These are phyloP conservation scores for Leccinellum rugosiceps DNA, from an alignment of 768 basidiomycete genomes.

Conservation along the genomic window DNA sequence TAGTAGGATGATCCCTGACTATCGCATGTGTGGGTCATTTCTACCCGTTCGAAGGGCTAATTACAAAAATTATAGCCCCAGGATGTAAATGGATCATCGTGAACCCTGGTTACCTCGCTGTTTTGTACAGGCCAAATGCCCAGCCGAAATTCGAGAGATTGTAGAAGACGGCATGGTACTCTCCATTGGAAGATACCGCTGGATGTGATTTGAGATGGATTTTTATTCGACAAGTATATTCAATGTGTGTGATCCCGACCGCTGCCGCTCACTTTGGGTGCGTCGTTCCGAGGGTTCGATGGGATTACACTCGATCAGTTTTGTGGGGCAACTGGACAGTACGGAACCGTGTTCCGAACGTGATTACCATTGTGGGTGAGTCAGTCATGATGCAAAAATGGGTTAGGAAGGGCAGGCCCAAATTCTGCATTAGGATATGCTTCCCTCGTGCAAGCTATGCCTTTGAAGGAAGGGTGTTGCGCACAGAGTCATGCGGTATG, in stretches of 20 bases:
- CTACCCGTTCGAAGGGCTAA: not conserved
- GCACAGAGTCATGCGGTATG: conserved; percentile 2
- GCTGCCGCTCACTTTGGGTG: not conserved
- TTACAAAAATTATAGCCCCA: conserved; percentile 34
- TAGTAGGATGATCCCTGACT: not conserved
- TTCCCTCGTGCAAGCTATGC: not conserved
- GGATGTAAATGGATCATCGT: conserved; percentile 62
- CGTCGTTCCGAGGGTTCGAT: not conserved
- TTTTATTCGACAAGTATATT: too few species aligned
- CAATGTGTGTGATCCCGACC: not conserved
- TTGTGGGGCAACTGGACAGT: conserved; percentile 33
- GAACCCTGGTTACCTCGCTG: conserved; percentile 45
- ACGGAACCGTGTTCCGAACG: conserved; percentile 39
- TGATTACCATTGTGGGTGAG: conserved; percentile 1
- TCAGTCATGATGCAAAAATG: not conserved
- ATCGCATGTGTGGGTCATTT: not conserved
- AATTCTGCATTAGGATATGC: conserved; percentile 1
- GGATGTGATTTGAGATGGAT: not conserved
- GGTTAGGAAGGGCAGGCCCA: not conserved
- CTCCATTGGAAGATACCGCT: not conserved
- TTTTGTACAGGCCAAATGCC: conserved; percentile 47
- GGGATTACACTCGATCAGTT: not conserved
- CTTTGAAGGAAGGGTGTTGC: not conserved
- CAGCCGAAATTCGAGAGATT: conserved; percentile 26
- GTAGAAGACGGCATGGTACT: not conserved